These are phyloP conservation scores for Lactarius hatsudake DNA, from an alignment of 768 basidiomycete species.

Conservation along the genomic window DNA sequence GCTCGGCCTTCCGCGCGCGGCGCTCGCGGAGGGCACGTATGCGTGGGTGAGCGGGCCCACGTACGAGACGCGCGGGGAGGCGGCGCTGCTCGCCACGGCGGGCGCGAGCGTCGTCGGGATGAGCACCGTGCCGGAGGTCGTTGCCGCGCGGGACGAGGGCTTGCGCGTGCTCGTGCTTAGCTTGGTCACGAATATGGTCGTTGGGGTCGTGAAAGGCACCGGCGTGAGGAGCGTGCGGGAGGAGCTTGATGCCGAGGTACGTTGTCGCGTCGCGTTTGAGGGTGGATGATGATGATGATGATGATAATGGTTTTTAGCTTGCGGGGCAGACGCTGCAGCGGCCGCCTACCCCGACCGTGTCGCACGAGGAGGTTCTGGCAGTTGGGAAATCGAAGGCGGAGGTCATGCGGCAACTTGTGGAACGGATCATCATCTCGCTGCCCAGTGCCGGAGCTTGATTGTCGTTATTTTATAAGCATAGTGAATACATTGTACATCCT, in stretches of 20 bases:
- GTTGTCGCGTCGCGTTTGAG: slow-evolving; percentile 25
- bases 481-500: too few species aligned
- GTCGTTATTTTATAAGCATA: background rate
- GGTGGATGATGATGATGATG: background rate
- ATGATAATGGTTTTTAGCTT: slow-evolving; percentile 44
- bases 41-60: slow-evolving; percentile 91
- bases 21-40: slow-evolving; percentile 78
- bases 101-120: slow-evolving; percentile 93
- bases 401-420: slow-evolving; percentile 68
- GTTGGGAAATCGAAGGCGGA: slow-evolving; percentile 67
- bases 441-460: background rate
- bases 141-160: slow-evolving; percentile 73
- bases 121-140: slow-evolving; percentile 89
- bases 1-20: slow-evolving; percentile 50
- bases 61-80: slow-evolving; percentile 88
- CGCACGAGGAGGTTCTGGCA: slow-evolving; percentile 76
- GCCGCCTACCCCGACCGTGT: slow-evolving; percentile 49
- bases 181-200: slow-evolving; percentile 83
- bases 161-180: slow-evolving; percentile 76
- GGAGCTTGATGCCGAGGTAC: slow-evolving; percentile 54
- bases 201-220: slow-evolving; percentile 49
- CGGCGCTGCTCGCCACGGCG: slow-evolving; percentile 64
- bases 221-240: slow-evolving; percentile 39
- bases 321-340: slow-evolving; percentile 51
- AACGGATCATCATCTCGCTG: slow-evolving; percentile 48